A percentile compares a stretch with the other conserved stretches of the same genome.
phyloP scores from a whole-genome alignment of 2,329 filamentous ascomycete species.

The Spiromastix sp. region DNA sequence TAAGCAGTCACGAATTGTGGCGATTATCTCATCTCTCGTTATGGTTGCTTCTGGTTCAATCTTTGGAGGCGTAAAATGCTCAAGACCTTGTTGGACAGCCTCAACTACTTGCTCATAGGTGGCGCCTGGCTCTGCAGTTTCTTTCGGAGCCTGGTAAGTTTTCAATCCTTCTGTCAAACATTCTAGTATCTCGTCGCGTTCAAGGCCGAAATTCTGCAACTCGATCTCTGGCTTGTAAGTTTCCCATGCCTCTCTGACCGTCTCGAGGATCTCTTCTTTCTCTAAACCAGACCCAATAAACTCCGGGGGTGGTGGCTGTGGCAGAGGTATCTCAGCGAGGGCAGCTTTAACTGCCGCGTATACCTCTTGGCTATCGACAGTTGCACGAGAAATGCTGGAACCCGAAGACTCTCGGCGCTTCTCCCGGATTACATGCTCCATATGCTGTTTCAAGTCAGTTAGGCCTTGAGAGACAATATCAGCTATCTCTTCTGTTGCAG shows the following conservation, averaged over 20 bases:
- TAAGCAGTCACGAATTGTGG: conserved; percentile 74
- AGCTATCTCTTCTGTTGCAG: conserved; percentile 59
- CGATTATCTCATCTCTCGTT: conserved; percentile 72
- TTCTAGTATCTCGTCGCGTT: conserved; percentile 78
- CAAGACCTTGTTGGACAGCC: conserved; percentile 75
- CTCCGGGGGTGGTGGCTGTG: conserved; percentile 47
- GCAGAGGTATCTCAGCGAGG: conserved; percentile 45
- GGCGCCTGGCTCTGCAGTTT: conserved; percentile 42
- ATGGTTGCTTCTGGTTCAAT: conserved; percentile 59
- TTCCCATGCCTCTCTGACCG: conserved; percentile 85
- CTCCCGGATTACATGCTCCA: conserved; percentile 69
- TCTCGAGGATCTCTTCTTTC: conserved; percentile 74
- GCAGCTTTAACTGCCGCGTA: conserved; percentile 77
- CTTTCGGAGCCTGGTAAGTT: conserved; percentile 49
- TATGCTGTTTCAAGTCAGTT: conserved; percentile 70
- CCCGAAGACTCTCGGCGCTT: conserved; percentile 58
- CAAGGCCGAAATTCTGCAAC: conserved; percentile 78
- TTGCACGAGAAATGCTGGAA: conserved; percentile 52
- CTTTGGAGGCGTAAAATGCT: conserved; percentile 66
- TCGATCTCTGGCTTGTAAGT: conserved; percentile 90
- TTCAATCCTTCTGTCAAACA: conserved; percentile 79
- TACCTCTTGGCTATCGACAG: conserved; percentile 71
- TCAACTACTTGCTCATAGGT: conserved; percentile 77
- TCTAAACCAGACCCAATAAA: conserved; percentile 45
- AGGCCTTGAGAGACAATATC: conserved; percentile 72